Conservation (phyloP, 1,284 basidiomycete genomes). For the Irpex sp. region DNA sequence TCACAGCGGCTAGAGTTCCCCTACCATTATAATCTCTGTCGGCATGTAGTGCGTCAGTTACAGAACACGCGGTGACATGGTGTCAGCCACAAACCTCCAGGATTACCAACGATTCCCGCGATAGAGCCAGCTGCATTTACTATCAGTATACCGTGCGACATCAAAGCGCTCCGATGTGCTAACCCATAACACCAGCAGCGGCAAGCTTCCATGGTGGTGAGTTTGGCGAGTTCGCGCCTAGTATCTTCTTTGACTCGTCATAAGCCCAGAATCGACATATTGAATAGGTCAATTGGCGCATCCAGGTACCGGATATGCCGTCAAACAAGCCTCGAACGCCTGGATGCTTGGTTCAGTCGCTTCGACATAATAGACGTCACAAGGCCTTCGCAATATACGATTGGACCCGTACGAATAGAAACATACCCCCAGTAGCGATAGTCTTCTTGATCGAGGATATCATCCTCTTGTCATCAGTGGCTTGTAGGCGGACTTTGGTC, state of each 20-base stretch:
- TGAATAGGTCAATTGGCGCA: conserved; percentile 93
- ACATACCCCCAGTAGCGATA: conserved; percentile 55
- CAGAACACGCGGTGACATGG: background rate
- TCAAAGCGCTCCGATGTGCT: conserved; percentile 23
- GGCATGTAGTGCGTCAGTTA: background rate
- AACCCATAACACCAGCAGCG: conserved; percentile 78
- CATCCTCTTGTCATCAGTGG: conserved; percentile 86
- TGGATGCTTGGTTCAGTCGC: conserved; percentile 13
- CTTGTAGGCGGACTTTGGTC: conserved; percentile 85
- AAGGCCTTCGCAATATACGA: background rate
- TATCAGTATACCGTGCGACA: background rate
- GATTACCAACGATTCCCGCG: conserved; percentile 83
- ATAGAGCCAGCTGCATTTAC: conserved; percentile 64
- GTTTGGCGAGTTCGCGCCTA: conserved; percentile 60
- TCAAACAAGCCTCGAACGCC: conserved; percentile 79
- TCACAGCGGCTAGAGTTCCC: conserved; percentile 1
- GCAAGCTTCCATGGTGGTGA: conserved; percentile 81
- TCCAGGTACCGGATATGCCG: conserved; percentile 85
- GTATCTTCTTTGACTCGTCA: conserved; percentile 82
- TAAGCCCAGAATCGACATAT: conserved; percentile 93
- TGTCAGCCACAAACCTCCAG: conserved; percentile 55
- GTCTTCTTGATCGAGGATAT: conserved; percentile 77
- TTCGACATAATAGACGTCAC: background rate
- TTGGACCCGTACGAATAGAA: conserved; percentile 15
- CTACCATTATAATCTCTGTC: conserved; percentile 78